Base-by-base conservation (phyloP, 768 basidiomycete genomes). In the Xerocomus spinulosus region DNA sequence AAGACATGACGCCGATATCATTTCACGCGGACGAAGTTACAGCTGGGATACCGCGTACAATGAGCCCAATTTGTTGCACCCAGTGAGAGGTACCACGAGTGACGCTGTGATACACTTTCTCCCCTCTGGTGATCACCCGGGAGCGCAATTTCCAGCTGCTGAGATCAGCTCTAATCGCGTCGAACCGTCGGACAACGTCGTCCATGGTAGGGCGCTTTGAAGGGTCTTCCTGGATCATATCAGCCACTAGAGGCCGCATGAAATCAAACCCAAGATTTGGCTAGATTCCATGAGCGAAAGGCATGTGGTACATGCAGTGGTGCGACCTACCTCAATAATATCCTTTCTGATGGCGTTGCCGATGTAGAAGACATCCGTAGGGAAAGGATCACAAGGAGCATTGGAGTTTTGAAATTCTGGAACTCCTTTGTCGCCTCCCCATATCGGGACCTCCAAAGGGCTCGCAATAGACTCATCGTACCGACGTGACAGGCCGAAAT, bases 351-450 rank as follows among this genome's bases (percentile, higher is more conserved):
- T 58, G 23, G 66, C 17, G 47, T 74, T 75, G 1, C 72, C 73
- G 3, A 74, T 46, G 42, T 68, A 68, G 45, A 73, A 76, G 4
- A 77, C 60, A 34, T 76, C 75, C 0, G 67, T 67, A 0, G 68
- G 62, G 42, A 75, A 76, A 2, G 71, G 70, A 49, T 76, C 55
- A 18, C 59, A 61, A 0, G 54, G 61, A 3, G 50, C 23, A 2
- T 39, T 13, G 9, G 34, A 48, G 3, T 53, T 53, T 17, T 60
- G 51, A 42, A 63, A 66, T 45, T 73, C 72, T 3, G 74, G 73
- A 1, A 64, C 66, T 1, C 69, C 59, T 45, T 65, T 66, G 53
- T 79, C 75, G 5, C 68, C 73, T 3, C 73, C 75, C 2, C 49
- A 45, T 9, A 71, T 56, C 0, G 67, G 61, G 5, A 47, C 40